A percentile compares a stretch with the other conserved stretches of the same genome.
These are phyloP conservation scores for Colletotrichum paranaense DNA, from an alignment of 2,329 filamentous ascomycete genomes.

Conservation along the genomic window DNA sequence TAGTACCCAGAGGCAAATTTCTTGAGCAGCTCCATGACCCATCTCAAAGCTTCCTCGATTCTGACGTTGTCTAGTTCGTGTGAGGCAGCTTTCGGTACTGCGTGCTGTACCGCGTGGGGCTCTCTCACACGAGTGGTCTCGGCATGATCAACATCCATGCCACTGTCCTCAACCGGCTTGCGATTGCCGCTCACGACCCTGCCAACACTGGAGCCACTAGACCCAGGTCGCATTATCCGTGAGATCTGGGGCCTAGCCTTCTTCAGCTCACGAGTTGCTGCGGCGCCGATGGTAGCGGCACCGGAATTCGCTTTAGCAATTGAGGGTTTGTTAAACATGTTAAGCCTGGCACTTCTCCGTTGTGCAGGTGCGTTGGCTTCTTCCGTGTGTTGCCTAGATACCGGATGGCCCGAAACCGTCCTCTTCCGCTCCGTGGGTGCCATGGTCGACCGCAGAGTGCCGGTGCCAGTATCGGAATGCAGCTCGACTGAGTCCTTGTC, in stretches of 20 bases:
- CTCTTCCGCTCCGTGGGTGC: constrained; percentile 79
- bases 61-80: constrained; percentile 67
- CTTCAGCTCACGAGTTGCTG: constrained; percentile 80
- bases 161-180: constrained; percentile 76
- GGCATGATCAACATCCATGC: constrained; percentile 76
- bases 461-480: constrained; percentile 52
- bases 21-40: constrained; percentile 82
- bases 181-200: constrained; percentile 91
- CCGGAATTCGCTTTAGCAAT: constrained; percentile 72
- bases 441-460: constrained; percentile 51
- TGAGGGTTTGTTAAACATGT: constrained; percentile 73
- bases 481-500: constrained; percentile 52
- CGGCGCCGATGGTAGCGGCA: constrained; percentile 65
- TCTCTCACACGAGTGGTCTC: constrained; percentile 65
- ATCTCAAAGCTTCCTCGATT: constrained; percentile 80
- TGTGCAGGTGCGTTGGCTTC: constrained; percentile 71
- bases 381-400: constrained; percentile 61
- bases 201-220: constrained; percentile 78
- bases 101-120: constrained; percentile 44
- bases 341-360: constrained; percentile 78
- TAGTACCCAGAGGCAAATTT: constrained; percentile 86
- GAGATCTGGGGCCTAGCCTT: constrained; percentile 82
- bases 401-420: constrained; percentile 87
- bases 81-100: constrained; percentile 47
- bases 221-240: constrained; percentile 72